Conservation (phyloP, 331 rosid species). For the Cydonia oblonga region DNA sequence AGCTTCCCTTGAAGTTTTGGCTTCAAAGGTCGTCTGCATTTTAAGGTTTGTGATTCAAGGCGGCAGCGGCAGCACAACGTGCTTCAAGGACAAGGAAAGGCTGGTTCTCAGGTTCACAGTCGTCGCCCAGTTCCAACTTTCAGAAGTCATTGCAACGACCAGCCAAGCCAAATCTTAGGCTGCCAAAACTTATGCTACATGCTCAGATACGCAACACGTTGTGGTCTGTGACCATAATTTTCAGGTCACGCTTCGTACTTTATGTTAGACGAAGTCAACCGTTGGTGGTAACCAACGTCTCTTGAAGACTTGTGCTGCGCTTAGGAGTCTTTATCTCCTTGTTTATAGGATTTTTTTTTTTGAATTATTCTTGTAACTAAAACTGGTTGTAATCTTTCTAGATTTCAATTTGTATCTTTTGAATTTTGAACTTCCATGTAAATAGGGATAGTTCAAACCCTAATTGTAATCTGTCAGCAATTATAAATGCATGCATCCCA, state of each 20-base stretch:
- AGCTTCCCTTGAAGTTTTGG: background rate
- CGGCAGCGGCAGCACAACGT: background rate
- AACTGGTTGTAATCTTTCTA: too few relatives aligned
- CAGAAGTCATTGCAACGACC: background rate
- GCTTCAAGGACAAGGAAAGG: background rate
- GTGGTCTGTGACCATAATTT: background rate
- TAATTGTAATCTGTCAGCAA: too few relatives aligned
- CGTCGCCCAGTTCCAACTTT: background rate
- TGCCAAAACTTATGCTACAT: slow-evolving; percentile 4
- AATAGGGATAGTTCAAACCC: too few relatives aligned
- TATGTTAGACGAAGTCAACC: too few relatives aligned
- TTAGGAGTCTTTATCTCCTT: too few relatives aligned
- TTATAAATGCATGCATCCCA: too few relatives aligned
- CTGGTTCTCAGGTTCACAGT: background rate
- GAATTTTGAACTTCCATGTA: too few relatives aligned
- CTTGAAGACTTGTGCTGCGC: too few relatives aligned
- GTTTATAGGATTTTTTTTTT: too few relatives aligned
- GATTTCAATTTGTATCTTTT: too few relatives aligned
- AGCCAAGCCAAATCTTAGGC: background rate
- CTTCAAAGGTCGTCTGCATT: background rate
- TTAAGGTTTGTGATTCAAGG: background rate
- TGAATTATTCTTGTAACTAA: too few relatives aligned
- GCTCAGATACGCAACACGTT: background rate
- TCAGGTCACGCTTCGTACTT: background rate
- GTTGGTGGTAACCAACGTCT: too few relatives aligned